Evolutionary conservation across 306 rosid species (phyloP), one percentile per base, ranked within the genome.

Genomic region (Lithocarpus polystachyus): DNA sequence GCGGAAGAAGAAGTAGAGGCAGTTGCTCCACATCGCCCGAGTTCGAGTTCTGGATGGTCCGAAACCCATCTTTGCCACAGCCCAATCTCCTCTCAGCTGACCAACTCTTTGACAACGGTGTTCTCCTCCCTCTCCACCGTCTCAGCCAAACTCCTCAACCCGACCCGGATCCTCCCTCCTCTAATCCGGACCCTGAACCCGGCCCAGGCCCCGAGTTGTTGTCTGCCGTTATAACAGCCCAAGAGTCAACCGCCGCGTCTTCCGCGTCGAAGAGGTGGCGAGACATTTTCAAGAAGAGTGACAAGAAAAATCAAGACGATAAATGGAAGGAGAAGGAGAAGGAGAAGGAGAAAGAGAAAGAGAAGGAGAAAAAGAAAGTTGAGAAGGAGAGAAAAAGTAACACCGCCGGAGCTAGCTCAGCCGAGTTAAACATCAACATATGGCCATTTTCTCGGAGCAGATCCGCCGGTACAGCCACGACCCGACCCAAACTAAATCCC

Each of bases 381-480:
- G 72, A 35, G 15, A 88, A 83, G 71, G 88, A 87, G 79, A 86
- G 87, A 28, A 85, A 89, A 72, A 67, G 68, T 0, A 86, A 87
- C 5, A 74, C 13, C 75, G 89, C 17, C 75, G 89, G 87, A 20
- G 79, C 89, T 3, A 68, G 81, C 73, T 85, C 96, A 24, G 91
- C 98, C 1, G 99, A 95, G 92, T 75, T 95, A 69, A 91, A 95
- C 82, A 93, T 95, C 75, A 93, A 95, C 57, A 88, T 95, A 59
- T 95, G 99, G 99, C 99, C 99, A 0, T 95, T 95, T 52, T 88
- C 97, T 2, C 77, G 99, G 55, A 93, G 98, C 59, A 95, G 98
- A 89, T 93, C 99, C 55, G 97, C 99, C 13, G 99, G 99, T 0
- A 95, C 93, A 23, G 85, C 89, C 0, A 76, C 62, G 0, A 87